Percentiles rank a stretch among this genome's conserved stretches.
These are phyloP conservation scores for Fraxinus xanthoxyloides DNA, from an alignment of 305 asterid genomes.

Conservation along the genomic window DNA sequence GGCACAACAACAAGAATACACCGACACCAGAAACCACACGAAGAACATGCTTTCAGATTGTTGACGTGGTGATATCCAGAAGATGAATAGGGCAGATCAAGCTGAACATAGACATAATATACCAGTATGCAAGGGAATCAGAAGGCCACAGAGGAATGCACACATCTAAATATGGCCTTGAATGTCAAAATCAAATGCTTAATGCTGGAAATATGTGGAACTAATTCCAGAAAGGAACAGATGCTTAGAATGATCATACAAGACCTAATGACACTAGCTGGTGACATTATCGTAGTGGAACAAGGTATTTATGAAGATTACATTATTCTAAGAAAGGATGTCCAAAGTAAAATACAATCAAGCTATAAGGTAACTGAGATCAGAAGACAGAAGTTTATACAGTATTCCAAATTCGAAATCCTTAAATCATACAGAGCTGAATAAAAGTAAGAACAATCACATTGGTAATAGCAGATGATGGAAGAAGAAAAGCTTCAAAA, in stretches of 20 bases:
- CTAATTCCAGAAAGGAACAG: background rate
- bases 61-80: background rate
- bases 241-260: background rate
- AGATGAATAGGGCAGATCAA: background rate
- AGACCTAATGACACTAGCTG: background rate
- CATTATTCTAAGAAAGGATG: background rate
- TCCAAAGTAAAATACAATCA: background rate
- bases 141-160: background rate
- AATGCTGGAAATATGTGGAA: background rate
- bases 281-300: background rate
- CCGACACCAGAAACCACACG: background rate
- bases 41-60: background rate
- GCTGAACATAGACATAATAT: background rate
- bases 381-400: background rate
- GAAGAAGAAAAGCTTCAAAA: background rate
- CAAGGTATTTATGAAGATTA: background rate
- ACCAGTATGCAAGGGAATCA: background rate
- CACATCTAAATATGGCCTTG: background rate
- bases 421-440: background rate
- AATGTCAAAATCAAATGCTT: background rate
- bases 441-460: background rate
- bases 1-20: background rate
- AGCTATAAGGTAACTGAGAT: background rate
- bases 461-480: background rate
- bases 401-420: background rate